Conservation (phyloP, 2,329 filamentous ascomycete genomes). For the Paraphaeosphaeria minitans region DNA sequence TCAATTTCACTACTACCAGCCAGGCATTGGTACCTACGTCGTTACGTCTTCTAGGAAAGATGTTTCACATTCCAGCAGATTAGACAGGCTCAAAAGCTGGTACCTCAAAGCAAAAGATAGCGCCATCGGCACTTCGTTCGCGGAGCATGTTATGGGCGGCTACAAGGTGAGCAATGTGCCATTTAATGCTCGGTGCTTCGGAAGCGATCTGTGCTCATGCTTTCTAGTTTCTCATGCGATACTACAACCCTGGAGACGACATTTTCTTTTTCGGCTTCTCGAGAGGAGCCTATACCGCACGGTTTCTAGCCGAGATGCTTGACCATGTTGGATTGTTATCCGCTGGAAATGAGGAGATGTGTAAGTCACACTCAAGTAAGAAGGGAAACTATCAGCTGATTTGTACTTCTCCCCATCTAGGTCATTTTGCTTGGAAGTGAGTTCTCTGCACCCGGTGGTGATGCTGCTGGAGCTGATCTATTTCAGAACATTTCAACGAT, state of each 20-base stretch:
- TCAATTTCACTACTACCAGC: slow-evolving; percentile 54
- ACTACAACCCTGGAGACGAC: slow-evolving; percentile 54
- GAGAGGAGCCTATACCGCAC: slow-evolving; percentile 57
- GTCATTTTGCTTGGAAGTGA: slow-evolving; percentile 78
- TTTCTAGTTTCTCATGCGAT: slow-evolving; percentile 56
- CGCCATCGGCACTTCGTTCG: slow-evolving; percentile 72
- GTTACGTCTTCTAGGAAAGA: slow-evolving; percentile 56
- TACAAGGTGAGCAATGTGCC: slow-evolving; percentile 52
- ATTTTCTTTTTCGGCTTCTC: slow-evolving; percentile 59
- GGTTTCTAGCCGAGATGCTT: slow-evolving; percentile 75
- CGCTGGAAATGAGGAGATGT: slow-evolving; percentile 21
- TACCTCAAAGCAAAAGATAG: slow-evolving; percentile 77
- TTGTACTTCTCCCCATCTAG: slow-evolving; percentile 66
- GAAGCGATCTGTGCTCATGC: not conserved
- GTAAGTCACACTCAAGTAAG: not conserved
- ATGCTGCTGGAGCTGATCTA: not conserved
- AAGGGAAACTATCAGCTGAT: not conserved
- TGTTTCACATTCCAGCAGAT: slow-evolving; percentile 61
- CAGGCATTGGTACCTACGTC: slow-evolving; percentile 75
- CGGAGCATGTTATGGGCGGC: slow-evolving; percentile 80
- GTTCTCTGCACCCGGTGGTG: slow-evolving; percentile 3
- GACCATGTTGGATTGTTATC: slow-evolving; percentile 80
- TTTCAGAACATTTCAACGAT: slow-evolving; percentile 67
- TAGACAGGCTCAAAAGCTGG: slow-evolving; percentile 67
- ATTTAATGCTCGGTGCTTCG: not conserved